phyloP scores from a whole-genome alignment of 495 filamentous ascomycete genomes.

The Monascus purpureus region DNA sequence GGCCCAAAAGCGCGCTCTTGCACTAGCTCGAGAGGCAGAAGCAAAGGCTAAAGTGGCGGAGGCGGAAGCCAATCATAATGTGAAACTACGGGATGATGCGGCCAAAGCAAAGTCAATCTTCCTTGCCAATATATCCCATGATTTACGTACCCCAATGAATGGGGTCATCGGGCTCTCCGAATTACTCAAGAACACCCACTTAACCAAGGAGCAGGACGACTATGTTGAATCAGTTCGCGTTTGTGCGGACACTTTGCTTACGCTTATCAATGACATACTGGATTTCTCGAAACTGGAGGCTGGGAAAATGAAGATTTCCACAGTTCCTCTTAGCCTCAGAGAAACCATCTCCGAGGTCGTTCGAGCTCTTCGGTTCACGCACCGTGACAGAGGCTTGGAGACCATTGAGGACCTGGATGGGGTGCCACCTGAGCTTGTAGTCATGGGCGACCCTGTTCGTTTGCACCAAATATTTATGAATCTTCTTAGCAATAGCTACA shows the following conservation, averaged over 20 bases:
- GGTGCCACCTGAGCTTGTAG: constrained; percentile 58
- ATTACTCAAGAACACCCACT: constrained; percentile 59
- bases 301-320: constrained; percentile 88
- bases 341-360: constrained; percentile 83
- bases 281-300: constrained; percentile 92
- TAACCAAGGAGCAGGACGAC: constrained; percentile 72
- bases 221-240: constrained; percentile 88
- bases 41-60: constrained; percentile 72
- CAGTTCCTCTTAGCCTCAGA: constrained; percentile 68
- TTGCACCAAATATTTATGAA: constrained; percentile 91
- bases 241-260: constrained; percentile 80
- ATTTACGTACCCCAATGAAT: constrained; percentile 74
- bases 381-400: constrained; percentile 60
- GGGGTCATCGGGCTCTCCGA: constrained; percentile 87
- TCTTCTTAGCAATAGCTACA: constrained; percentile 82
- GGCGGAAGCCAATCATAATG: constrained; percentile 70
- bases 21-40: constrained; percentile 66
- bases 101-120: constrained; percentile 86
- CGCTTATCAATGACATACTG: constrained; percentile 87
- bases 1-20: constrained; percentile 68
- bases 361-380: constrained; percentile 71
- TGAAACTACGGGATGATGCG: constrained; percentile 81
- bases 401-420: constrained; percentile 54
- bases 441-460: constrained; percentile 79
- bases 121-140: constrained; percentile 83